phyloP scores from a whole-genome alignment of 2,329 filamentous ascomycete genomes.

The Calonectria leucothoes region DNA sequence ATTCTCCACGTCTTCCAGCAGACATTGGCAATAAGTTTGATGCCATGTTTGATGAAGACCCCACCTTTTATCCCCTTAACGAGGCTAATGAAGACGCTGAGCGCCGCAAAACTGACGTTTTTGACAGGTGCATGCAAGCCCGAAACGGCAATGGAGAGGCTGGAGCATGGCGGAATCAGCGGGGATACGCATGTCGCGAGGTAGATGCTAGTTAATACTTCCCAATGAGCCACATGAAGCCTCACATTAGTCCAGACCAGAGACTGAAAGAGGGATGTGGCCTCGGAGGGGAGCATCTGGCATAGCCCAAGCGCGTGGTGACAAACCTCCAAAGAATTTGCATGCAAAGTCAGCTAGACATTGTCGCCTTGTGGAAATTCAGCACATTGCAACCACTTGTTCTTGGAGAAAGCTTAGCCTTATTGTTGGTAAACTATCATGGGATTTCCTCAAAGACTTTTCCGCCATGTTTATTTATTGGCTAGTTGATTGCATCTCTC shows the following conservation, averaged over 20 bases:
- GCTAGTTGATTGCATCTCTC: background rate
- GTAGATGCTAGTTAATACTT: background rate
- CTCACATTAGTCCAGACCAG: background rate
- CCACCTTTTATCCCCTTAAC: background rate
- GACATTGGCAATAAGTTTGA: slow-evolving; percentile 4
- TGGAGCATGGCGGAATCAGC: background rate
- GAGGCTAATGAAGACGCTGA: background rate
- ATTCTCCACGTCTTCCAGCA: background rate
- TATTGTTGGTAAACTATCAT: too few relatives aligned
- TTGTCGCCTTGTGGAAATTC: too few relatives aligned
- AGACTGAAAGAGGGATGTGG: background rate
- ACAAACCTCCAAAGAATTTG: too few relatives aligned
- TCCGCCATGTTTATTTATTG: background rate
- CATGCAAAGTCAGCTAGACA: too few relatives aligned
- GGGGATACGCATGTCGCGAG: background rate
- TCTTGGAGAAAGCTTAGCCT: too few relatives aligned
- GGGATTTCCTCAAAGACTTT: too few relatives aligned
- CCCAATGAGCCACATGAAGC: background rate
- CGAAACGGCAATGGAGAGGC: background rate
- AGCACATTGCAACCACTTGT: too few relatives aligned
- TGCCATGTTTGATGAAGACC: background rate
- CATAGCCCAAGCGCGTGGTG: too few relatives aligned
- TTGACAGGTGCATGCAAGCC: slow-evolving; percentile 2
- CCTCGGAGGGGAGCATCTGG: too few relatives aligned
- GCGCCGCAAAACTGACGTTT: background rate